Base-by-base conservation (phyloP, 1,284 basidiomycete genomes). In the Fomitopsis pinicola region DNA sequence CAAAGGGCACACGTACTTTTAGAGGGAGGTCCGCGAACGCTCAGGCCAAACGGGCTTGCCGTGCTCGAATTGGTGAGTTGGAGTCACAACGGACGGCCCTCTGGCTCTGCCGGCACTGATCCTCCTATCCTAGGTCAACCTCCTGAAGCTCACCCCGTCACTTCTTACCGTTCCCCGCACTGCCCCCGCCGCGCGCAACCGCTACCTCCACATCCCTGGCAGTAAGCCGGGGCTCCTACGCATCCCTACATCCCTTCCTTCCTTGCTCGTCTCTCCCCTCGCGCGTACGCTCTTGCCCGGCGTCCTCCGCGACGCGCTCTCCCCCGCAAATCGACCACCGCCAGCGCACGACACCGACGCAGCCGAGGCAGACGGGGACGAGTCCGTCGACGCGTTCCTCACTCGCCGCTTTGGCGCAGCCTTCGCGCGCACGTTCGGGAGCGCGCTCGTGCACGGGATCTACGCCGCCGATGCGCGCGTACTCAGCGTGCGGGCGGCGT, bases 391-490 rank as follows among this genome's bases (percentile, higher is more conserved):
- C 67, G 74, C 82, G 0, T 94, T 98, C 69, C 75, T 98, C 60
- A 73, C 82, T 0, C 82, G 94, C 5, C 82, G 94, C 12, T 91
- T 98, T 62, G 94, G 94, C 0, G 70, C 78, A 1, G 73, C 79
- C 0, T 84, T 96, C 59, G 92, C 95, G 0, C 82, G 86, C 10
- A 83, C 83, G 4, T 82, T 97, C 56, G 88, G 91, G 3, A 93
- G 90, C 60, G 91, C 95, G 0, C 80, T 98, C 64, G 85, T 95
- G 1, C 96, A 98, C 69, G 97, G 96, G 0, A 92, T 99, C 62
- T 98, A 97, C 71, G 95, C 94, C 0, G 87, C 93, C 0, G 94
- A 97, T 68, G 85, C 94, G 3, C 77, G 89, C 1, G 69, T 77
- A 40, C 76, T 98, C 9, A 95, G 93, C 64, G 79, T 94, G 0